These are phyloP conservation scores for Leccinum insigne DNA, from an alignment of 1,284 basidiomycete species.

Conservation along the genomic window DNA sequence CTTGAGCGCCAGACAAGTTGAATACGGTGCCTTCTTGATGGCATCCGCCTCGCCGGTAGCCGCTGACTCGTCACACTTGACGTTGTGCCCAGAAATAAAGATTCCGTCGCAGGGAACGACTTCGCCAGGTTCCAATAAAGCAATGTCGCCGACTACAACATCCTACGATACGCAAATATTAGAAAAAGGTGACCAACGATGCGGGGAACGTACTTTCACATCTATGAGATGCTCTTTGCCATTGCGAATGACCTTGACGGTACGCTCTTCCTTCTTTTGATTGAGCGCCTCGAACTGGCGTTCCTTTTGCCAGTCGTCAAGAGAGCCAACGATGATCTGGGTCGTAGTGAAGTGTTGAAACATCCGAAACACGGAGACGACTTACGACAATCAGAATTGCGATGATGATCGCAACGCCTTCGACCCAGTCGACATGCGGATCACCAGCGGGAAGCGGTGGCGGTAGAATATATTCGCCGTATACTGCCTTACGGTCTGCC, in stretches of 20 bases:
- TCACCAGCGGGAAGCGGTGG: constrained; percentile 15
- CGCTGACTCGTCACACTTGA: constrained; percentile 95
- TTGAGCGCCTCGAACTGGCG: no score
- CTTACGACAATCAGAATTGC: no score
- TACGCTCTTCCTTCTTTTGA: no score
- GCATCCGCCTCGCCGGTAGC: constrained; percentile 97
- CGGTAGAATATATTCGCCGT: no score
- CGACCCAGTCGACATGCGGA: no score
- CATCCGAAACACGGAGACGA: no score
- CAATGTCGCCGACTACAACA: constrained; percentile 93
- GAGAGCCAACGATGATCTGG: no score
- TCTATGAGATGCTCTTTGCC: constrained; percentile 82
- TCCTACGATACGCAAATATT: constrained; percentile 47
- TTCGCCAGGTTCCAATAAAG: constrained; percentile 93
- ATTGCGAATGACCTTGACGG: constrained; percentile 86
- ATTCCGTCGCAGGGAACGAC: constrained; percentile 95
- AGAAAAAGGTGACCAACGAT: neutral
- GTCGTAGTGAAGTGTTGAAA: rapidly evolving
- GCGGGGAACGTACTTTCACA: constrained; percentile 57
- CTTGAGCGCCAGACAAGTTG: constrained; percentile 63
- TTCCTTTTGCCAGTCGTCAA: no score
- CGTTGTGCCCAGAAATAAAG: constrained; percentile 91
- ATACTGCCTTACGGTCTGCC: no score
- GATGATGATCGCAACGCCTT: no score
- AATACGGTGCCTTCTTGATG: constrained; percentile 86